Evolutionary conservation across 805 yeast genomes (phyloP), one percentile per base, ranked within the genome.

Genomic region (Cyberlindnera sargentensis): DNA sequence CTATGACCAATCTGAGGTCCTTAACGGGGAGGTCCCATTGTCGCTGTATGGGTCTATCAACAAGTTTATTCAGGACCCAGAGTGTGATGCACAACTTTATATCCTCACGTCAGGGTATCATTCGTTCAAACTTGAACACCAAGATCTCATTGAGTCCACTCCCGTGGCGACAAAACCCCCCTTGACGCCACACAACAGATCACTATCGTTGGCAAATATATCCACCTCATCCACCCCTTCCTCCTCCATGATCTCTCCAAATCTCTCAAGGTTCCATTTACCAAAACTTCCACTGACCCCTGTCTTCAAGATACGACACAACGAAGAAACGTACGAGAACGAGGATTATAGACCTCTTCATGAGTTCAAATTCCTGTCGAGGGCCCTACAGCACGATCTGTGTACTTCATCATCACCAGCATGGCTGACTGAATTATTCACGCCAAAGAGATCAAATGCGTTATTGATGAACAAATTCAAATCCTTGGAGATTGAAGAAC

Each of bases 401-500:
- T 38, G 42, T 4, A n/a, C 35, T 10, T 4, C 36, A 3, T 41
- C 37, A 8, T 31, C 43, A 6, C 52, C 52, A n/a, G n/a, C 41
- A 2, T 84, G 90, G 90, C 64, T 82, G 28, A 57, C 51, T 31
- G 46, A 49, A 26, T 39, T 64, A 31, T 57, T 64, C 51, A 37
- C 45, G 35, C 30, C 41, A 30, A 51, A 59, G 3, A 49, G 42
- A 15, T 56, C 60, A 33, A 24, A 27, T 9, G 33, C 55, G 33
- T 56, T 62, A 38, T 55, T 70, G 31, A 52, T 65, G 34, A 72
- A 76, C 27, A 69, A 79, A 49, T 90, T 88, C 60, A 74, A 76
- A 50, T 64, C 64, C 38, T 66, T 90, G 37, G 96, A 91, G 63
- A 63, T 74, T 37, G 70, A 75, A 28, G 97, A 90, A 58, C 78